A percentile compares a stretch with the other conserved stretches of the same genome.
Conservation (phyloP, 768 basidiomycete genomes). For the Auricularia auricula-judae region DNA sequence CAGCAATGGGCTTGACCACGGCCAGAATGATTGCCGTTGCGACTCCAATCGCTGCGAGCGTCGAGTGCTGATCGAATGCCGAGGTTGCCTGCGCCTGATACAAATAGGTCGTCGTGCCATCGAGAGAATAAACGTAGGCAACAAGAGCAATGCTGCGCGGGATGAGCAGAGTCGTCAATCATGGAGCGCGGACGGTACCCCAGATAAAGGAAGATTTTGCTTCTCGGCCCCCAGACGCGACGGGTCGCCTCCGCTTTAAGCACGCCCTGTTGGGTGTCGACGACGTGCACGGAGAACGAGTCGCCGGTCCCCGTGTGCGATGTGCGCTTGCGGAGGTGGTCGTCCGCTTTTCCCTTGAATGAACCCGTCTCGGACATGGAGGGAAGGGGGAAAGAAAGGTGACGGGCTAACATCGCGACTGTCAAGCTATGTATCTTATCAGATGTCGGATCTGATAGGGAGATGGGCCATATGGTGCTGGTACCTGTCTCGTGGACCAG, state of each 20-base stretch:
- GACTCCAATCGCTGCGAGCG: conserved; percentile 43
- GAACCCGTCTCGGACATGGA: neutral
- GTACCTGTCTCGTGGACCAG: too few relatives aligned
- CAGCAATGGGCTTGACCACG: conserved; percentile 56
- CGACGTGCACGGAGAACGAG: neutral
- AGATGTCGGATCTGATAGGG: neutral
- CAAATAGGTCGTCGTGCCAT: conserved; percentile 54
- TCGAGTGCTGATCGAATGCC: conserved; percentile 39
- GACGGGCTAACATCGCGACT: neutral
- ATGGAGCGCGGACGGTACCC: neutral
- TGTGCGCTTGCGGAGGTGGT: neutral
- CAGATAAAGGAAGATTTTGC: neutral
- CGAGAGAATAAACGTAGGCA: conserved; percentile 69
- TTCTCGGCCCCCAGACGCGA: neutral
- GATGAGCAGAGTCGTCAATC: neutral
- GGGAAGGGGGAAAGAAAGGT: neutral
- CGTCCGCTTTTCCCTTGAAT: neutral
- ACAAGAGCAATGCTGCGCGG: conserved; percentile 43
- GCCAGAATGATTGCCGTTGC: conserved; percentile 44
- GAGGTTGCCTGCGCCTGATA: conserved; percentile 52
- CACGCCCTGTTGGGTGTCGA: neutral
- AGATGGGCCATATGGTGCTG: neutral
- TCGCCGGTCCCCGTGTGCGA: neutral
- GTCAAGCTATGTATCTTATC: neutral
- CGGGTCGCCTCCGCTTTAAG: neutral